A percentile compares a stretch with the other conserved stretches of the same genome.
Evolutionary conservation across 2,329 filamentous ascomycete species (phyloP).

Genomic region (Sporothrix brunneoviolacea): DNA sequence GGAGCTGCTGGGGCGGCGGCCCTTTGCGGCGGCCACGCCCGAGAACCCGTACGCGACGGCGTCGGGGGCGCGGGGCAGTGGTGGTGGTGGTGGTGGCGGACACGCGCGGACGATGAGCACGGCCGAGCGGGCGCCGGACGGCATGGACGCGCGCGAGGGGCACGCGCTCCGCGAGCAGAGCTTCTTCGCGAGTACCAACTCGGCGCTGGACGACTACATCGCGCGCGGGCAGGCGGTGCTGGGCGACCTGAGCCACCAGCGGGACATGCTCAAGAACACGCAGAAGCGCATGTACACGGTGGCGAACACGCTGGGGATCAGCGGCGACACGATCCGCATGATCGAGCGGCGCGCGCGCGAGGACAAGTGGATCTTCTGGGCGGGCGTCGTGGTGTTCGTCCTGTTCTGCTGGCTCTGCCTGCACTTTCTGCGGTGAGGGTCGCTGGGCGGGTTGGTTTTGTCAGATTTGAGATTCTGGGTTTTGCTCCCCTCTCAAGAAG

Average conservation of each 20-base stretch:
- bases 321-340: constrained; percentile 94
- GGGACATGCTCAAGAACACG: constrained; percentile 91
- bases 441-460: too few species aligned
- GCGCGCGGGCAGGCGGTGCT: constrained; percentile 86
- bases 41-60: constrained; percentile 80
- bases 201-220: constrained; percentile 87
- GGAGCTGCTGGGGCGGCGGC: constrained; percentile 79
- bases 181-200: constrained; percentile 77
- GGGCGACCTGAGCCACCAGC: constrained; percentile 79
- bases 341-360: constrained; percentile 85
- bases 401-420: constrained; percentile 86
- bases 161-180: constrained; percentile 85
- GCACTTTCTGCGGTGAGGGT: constrained; percentile 68
- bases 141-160: constrained; percentile 52
- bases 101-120: constrained; percentile 37
- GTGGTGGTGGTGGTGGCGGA: constrained; percentile 22
- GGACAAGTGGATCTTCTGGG: constrained; percentile 98
- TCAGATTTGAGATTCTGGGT: too few species aligned
- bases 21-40: constrained; percentile 70
- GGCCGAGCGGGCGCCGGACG: constrained; percentile 22
- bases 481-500: too few species aligned
- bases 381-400: constrained; percentile 79
- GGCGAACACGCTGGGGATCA: constrained; percentile 87
- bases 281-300: constrained; percentile 87
- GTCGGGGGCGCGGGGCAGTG: constrained; percentile 32